Base-by-base conservation (phyloP, 768 basidiomycete genomes). In the Lenzites betulinus region DNA sequence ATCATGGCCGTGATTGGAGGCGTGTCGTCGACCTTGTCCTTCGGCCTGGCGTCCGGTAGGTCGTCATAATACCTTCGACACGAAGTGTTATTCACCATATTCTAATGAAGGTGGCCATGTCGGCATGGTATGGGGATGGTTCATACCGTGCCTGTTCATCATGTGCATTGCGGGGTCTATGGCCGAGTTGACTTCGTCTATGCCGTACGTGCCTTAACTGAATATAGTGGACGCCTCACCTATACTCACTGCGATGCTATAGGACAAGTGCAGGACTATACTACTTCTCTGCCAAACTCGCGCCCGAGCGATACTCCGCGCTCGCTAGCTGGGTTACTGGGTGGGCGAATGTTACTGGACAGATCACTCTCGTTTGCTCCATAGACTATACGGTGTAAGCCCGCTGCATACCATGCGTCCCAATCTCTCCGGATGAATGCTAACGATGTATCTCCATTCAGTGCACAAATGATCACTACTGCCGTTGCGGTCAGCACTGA, bases 261-360 rank as follows among this genome's bases (percentile, higher is more conserved):
- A 90, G 89, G 44, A 90, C 89, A n/a, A 90, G 89, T 60, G 89
- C 88, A 5, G 89, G 89, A 0, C 74, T 90, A 13, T 90, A 90
- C 69, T 90, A 90, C 69, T 90, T 89, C 73, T 86, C 89, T 5
- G 86, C 89, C 0, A 89, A 87, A 68, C 71, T 90, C 41, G 89
- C 89, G 2, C 86, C 87, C 1, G 77, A 78, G 13, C 77, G 79
- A 66, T 83, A 84, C 53, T 78, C 85, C 2, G 78, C 87, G 2
- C 72, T 90, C 48, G 83, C 86, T 1, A 83, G 85, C 64, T 86
- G 84, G 83, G 79, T 86, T 50, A 86, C 84, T 49, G 84, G 86
- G 8, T 88, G 87, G 87, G 86, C 88, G 8, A 89, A 90, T 64
- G 79, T 89, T 26, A 88, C 87, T 12, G 88, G 88, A 28, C 88